Percentiles rank a stretch among this genome's conserved stretches.
These are phyloP conservation scores for Tephrocybe sp. DNA, from an alignment of 768 basidiomycete species.

Conservation along the genomic window DNA sequence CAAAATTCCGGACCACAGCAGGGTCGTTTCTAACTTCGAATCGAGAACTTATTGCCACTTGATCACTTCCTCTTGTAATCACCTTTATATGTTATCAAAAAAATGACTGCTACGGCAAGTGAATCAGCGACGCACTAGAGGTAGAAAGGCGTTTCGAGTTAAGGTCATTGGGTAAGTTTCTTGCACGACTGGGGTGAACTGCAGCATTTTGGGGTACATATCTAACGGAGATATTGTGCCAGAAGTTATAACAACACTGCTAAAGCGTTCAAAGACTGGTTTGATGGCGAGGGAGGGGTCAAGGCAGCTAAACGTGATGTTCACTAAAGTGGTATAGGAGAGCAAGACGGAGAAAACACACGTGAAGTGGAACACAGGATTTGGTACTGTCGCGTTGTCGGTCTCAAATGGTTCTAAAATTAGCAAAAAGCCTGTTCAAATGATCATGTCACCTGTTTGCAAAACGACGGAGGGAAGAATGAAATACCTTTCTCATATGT, in stretches of 20 bases:
- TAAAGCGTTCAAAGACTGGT: constrained; percentile 97
- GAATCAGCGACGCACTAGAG: constrained; percentile 59
- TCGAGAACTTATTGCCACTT: constrained; percentile 96
- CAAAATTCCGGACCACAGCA: constrained; percentile 97
- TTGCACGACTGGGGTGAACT: constrained; percentile 94
- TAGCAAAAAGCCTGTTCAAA: constrained; percentile 77
- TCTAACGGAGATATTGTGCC: constrained; percentile 98
- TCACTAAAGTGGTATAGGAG: too few relatives aligned
- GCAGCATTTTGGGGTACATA: constrained; percentile 99
- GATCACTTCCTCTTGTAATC: constrained; percentile 96
- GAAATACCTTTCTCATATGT: constrained; percentile 97
- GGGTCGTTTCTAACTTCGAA: constrained; percentile 99
- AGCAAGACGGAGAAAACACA: constrained; percentile 27
- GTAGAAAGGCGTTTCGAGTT: constrained; percentile 93
- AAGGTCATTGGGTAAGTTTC: constrained; percentile 98
- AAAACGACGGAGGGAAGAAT: too few relatives aligned
- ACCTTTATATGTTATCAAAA: constrained; percentile 49
- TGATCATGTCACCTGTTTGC: too few relatives aligned
- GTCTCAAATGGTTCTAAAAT: constrained; percentile 99
- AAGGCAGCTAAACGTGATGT: constrained; percentile 64
- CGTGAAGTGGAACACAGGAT: constrained; percentile 98
- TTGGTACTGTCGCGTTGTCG: constrained; percentile 96
- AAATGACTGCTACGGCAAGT: background rate
- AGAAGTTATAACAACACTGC: constrained; percentile 96
- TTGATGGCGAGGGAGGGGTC: constrained; percentile 97